Evolutionary conservation across 805 yeast genomes (phyloP).

Genomic region (Ogataea methanolica): DNA sequence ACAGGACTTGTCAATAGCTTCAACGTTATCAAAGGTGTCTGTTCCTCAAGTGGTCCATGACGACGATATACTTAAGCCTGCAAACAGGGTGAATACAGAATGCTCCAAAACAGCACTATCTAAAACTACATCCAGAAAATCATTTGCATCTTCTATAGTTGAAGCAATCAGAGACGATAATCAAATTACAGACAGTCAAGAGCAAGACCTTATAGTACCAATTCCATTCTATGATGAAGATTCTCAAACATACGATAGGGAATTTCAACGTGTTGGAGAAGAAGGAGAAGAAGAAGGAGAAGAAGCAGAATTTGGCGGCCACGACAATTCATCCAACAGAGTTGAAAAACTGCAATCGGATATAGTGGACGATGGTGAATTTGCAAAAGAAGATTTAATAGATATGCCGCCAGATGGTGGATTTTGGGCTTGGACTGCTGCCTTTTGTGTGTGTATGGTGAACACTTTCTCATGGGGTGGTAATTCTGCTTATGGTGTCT

Average conservation of each 20-base stretch:
- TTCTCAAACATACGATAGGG: no score
- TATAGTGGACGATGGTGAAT: slow-evolving; percentile 29
- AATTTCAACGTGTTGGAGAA: neutral
- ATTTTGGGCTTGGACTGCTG: slow-evolving; percentile 46
- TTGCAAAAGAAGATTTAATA: slow-evolving; percentile 21
- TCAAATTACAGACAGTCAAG: slow-evolving; percentile 17
- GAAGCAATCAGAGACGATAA: slow-evolving; percentile 29
- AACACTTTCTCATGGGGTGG: slow-evolving; percentile 49
- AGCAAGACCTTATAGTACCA: slow-evolving; percentile 1
- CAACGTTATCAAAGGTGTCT: neutral
- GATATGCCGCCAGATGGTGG: slow-evolving; percentile 41
- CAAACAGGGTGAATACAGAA: neutral
- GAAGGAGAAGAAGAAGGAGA: slow-evolving; percentile 1
- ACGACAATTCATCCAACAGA: neutral
- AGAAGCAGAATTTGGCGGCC: neutral
- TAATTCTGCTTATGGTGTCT: slow-evolving; percentile 51
- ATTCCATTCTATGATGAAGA: slow-evolving; percentile 4
- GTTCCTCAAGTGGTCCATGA: neutral
- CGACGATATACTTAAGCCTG: neutral
- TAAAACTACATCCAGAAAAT: slow-evolving; percentile 4
- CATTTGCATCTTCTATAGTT: slow-evolving; percentile 22
- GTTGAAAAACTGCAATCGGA: neutral
- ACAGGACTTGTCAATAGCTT: neutral
- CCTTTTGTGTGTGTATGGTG: slow-evolving; percentile 29
- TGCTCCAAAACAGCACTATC: neutral